A percentile compares a stretch with the other conserved stretches of the same genome.
Conservation (phyloP, 805 yeast species). For the Dipodascus albidus region DNA sequence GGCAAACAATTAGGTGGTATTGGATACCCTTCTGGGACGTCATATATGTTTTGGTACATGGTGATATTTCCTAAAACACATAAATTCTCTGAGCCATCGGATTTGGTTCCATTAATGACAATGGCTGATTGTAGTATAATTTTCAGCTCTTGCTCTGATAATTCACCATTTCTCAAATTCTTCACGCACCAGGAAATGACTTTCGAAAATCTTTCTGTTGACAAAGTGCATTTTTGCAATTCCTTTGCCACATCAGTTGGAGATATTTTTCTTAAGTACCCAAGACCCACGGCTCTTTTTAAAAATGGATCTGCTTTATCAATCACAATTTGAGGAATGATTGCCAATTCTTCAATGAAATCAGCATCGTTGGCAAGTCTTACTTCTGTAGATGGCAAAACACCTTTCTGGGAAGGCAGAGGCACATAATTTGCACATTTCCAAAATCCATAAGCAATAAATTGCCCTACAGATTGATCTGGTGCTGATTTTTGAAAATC, state of each 20-base stretch:
- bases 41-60: constrained; percentile 17
- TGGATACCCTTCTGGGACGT: constrained; percentile 18
- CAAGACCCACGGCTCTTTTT: constrained; percentile 16
- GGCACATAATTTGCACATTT: constrained; percentile 18
- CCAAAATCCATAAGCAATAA: constrained; percentile 29
- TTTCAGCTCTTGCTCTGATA: constrained; percentile 10
- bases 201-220: constrained; percentile 10
- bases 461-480: constrained; percentile 24
- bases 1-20: constrained; percentile 26
- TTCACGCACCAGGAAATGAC: constrained; percentile 22
- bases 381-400: constrained; percentile 21
- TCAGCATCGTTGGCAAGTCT: constrained; percentile 19
- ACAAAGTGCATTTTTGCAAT: constrained; percentile 20
- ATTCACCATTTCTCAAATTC: constrained; percentile 8
- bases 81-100: constrained; percentile 3
- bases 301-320: constrained; percentile 18
- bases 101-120: constrained; percentile 13
- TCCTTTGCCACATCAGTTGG: constrained; percentile 20
- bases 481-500: constrained; percentile 26
- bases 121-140: constrained; percentile 16
- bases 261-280: constrained; percentile 17
- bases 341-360: constrained; percentile 19
- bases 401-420: constrained; percentile 24
- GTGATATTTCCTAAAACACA: constrained; percentile 13
- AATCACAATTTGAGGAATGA: constrained; percentile 16